phyloP scores from a whole-genome alignment of 306 rosid genomes.

The Acacia acuminata region DNA sequence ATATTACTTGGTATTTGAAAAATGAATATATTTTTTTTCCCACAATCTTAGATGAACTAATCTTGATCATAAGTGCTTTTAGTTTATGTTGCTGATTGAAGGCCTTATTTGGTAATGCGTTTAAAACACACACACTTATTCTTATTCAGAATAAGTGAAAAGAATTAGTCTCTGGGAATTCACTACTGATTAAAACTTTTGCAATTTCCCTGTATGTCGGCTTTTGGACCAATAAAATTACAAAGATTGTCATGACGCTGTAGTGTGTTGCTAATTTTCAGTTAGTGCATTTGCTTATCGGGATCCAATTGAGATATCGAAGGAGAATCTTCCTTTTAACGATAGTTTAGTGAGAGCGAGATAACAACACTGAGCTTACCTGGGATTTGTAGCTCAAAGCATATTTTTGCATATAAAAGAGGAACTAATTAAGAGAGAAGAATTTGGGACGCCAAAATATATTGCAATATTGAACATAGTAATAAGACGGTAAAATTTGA shows the following conservation, averaged over 20 bases:
- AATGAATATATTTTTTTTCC: not conserved
- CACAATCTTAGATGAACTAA: not conserved
- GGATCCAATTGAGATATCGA: not conserved
- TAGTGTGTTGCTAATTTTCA: not conserved
- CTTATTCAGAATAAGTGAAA: not conserved
- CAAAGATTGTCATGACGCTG: not conserved
- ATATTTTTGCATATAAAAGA: not conserved
- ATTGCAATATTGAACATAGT: not conserved
- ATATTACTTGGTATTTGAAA: not conserved
- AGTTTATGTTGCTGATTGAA: not conserved
- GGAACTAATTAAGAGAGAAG: not conserved
- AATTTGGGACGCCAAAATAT: not conserved
- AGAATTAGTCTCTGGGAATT: not conserved
- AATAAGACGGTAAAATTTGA: not conserved
- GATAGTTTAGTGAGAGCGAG: not conserved
- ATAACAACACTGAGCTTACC: not conserved
- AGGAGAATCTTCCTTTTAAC: not conserved
- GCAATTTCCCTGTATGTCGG: not conserved
- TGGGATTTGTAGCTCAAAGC: not conserved
- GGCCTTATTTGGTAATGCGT: not conserved
- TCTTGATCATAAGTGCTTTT: not conserved
- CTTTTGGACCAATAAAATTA: not conserved
- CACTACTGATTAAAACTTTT: not conserved
- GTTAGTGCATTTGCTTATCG: not conserved
- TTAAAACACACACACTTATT: not conserved